Conservation (phyloP, 208 protist genomes). For the Vickermania ingenoplastis region DNA sequence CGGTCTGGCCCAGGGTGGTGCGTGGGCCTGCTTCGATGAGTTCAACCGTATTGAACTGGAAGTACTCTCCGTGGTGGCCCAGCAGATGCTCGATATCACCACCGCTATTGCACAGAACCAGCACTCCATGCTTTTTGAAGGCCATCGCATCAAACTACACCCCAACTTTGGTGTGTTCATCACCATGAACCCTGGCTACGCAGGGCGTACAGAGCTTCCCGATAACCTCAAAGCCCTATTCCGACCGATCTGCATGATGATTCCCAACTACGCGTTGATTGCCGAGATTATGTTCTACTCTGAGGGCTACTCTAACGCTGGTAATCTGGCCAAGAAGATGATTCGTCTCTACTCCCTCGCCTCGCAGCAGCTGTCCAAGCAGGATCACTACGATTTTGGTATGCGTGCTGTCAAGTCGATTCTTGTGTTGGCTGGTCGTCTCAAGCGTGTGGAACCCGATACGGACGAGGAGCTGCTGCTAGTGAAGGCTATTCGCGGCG, state of each 20-base stretch:
- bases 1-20: slow-evolving; percentile 87
- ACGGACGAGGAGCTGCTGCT: slow-evolving; percentile 87
- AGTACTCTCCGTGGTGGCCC: slow-evolving; percentile 91
- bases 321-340: slow-evolving; percentile 89
- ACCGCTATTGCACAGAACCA: slow-evolving; percentile 79
- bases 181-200: slow-evolving; percentile 97
- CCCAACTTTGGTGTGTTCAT: slow-evolving; percentile 94
- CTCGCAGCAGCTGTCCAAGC: slow-evolving; percentile 93
- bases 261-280: slow-evolving; percentile 95
- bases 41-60: slow-evolving; percentile 93
- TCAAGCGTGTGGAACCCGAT: slow-evolving; percentile 82
- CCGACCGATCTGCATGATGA: slow-evolving; percentile 95
- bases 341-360: slow-evolving; percentile 91
- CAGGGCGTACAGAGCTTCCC: slow-evolving; percentile 93
- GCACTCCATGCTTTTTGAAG: slow-evolving; percentile 84
- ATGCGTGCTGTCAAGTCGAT: slow-evolving; percentile 94
- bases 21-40: slow-evolving; percentile 94
- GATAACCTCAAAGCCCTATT: slow-evolving; percentile 96
- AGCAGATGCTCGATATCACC: slow-evolving; percentile 92
- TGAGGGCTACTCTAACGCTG: slow-evolving; percentile 92
- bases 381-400: slow-evolving; percentile 95
- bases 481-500: slow-evolving; percentile 85
- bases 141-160: slow-evolving; percentile 85
- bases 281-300: slow-evolving; percentile 96
- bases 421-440: slow-evolving; percentile 87